A percentile compares a stretch with the other conserved stretches of the same genome.
phyloP scores from a whole-genome alignment of 1,284 basidiomycete genomes.

The Abortiporus biennis region DNA sequence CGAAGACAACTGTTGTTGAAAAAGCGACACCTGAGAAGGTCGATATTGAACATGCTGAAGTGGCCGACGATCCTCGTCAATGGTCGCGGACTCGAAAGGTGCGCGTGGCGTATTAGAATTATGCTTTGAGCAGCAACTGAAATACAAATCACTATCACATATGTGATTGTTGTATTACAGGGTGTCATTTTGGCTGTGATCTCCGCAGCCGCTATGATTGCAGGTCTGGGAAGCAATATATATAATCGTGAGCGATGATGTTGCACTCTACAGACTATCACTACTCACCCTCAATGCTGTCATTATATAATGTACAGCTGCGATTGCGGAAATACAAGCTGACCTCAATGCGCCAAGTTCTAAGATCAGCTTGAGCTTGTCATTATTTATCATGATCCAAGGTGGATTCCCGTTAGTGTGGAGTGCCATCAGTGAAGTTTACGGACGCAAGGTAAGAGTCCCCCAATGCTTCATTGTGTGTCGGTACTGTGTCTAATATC shows the following conservation, averaged over 20 bases:
- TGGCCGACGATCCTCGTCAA: slow-evolving; percentile 71
- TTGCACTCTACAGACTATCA: background rate
- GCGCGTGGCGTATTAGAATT: slow-evolving; percentile 5
- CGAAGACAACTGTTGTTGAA: no score
- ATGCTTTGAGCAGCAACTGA: background rate
- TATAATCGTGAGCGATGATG: slow-evolving; percentile 50
- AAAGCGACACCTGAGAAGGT: slow-evolving; percentile 1
- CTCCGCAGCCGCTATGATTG: slow-evolving; percentile 57
- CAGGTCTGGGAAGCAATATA: slow-evolving; percentile 62
- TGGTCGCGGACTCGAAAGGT: slow-evolving; percentile 73
- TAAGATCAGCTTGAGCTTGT: slow-evolving; percentile 70
- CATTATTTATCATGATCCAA: slow-evolving; percentile 78
- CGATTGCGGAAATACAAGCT: slow-evolving; percentile 59
- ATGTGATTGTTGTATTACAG: slow-evolving; percentile 26
- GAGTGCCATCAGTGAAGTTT: slow-evolving; percentile 72
- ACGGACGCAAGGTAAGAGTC: slow-evolving; percentile 64
- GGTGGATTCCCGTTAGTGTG: slow-evolving; percentile 66
- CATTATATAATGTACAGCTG: slow-evolving; percentile 33
- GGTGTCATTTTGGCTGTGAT: slow-evolving; percentile 51
- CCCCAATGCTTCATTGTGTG: background rate
- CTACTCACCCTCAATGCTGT: background rate
- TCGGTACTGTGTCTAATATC: background rate
- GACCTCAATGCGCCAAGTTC: slow-evolving; percentile 61
- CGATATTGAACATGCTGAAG: slow-evolving; percentile 67
- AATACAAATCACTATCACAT: no score